Evolutionary conservation across 1,139 yeast genomes (phyloP), one percentile per base, ranked within the genome.

Genomic region (Sugiyamaella grinbergsii): DNA sequence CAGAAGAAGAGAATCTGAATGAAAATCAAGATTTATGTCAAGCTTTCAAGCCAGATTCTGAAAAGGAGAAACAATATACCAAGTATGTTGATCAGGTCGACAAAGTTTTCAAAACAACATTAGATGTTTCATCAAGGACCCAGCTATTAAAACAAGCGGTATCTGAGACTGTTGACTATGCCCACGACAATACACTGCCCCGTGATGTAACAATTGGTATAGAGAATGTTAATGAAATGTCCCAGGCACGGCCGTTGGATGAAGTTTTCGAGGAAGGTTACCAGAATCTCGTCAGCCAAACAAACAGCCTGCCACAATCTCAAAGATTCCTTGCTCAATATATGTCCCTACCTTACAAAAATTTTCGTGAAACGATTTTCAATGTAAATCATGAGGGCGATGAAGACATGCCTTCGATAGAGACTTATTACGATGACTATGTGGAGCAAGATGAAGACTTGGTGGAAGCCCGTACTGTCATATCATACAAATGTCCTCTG

Each of bases 401-500:
- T 29, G 58, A 58, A 36, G 56, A 53, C 6, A 49, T 56, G 59
- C 65, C 63, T 5, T 51, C 53, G 13, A 42, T 62, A 7, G 59
- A 53, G 15, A 50, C 49, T 7, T 60, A 49, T 31, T 61, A 52
- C 39, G 52, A 54, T 7, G 67, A 63, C 41, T 58, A 57, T 42
- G 47, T 50, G 31, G 58, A 51, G 10, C 64, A 57, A 13, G 66
- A 63, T 22, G 64, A 62, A 7, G 66, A 62, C 6, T 24, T 64
- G 42, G 61, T 60, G 15, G 61, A 61, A 18, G 67, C 56, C 16
- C 58, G 56, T 20, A 60, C 60, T 11, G 52, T 55, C 2, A 52
- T 56, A 15, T 61, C 66, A 11, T 64, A 57, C 57, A 61, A 61
- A 34, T 64, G 68, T 39, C 66, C 67, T 2, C 52, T 64, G 15